A percentile compares a stretch with the other conserved stretches of the same genome.
These are phyloP conservation scores for Ophiorrhiza pumila DNA, from an alignment of 257 asterid genomes.

Conservation along the genomic window DNA sequence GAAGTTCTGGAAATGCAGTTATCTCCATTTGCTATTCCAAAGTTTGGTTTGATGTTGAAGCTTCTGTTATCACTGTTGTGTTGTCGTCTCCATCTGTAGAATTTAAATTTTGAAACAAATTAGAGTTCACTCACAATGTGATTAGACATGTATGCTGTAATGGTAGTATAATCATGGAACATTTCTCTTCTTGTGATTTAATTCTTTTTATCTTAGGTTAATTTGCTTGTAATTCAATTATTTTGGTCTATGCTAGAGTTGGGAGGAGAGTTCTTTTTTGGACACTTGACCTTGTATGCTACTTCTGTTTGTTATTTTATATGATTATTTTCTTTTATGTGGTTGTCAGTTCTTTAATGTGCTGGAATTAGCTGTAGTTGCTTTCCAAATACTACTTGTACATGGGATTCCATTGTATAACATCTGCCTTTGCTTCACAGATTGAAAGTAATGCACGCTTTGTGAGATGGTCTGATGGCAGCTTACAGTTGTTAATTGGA, in stretches of 20 bases:
- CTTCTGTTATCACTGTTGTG: not conserved
- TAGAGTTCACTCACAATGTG: not conserved
- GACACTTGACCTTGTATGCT: not conserved
- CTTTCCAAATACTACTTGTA: not conserved
- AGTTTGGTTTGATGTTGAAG: not conserved
- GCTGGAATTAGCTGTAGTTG: not conserved
- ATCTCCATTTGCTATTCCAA: not conserved
- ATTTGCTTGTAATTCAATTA: not conserved
- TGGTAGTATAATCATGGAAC: not conserved
- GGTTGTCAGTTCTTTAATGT: not conserved
- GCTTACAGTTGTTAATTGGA: conserved; percentile 88
- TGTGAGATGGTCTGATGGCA: conserved; percentile 99
- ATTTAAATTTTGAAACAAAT: not conserved
- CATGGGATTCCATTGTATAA: not conserved
- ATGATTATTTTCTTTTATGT: not conserved
- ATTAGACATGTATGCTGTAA: not conserved
- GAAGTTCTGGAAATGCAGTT: not conserved
- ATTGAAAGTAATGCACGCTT: conserved; percentile 96
- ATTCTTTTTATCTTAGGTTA: not conserved
- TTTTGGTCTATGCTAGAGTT: not conserved
- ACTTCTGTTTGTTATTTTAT: not conserved
- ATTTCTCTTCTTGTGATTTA: not conserved
- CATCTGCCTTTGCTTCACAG: conserved; percentile 34
- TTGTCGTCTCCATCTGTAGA: not conserved
- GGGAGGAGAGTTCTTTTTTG: not conserved